Percentiles rank a stretch among this genome's conserved stretches.
Evolutionary conservation across 2,329 filamentous ascomycete species (phyloP).

Genomic region (Dothistroma septosporum): DNA sequence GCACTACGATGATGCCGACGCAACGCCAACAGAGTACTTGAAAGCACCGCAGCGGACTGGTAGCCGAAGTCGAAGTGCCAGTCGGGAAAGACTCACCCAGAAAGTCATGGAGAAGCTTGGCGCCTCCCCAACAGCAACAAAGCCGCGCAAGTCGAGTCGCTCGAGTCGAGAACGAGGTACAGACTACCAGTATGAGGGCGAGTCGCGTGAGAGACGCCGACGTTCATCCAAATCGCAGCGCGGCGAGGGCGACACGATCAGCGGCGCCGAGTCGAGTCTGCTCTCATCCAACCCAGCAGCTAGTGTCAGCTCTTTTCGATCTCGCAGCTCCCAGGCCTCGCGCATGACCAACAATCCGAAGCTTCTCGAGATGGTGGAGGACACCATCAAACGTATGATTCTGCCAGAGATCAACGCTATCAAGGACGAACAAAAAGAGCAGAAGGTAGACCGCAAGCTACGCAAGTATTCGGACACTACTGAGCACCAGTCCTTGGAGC

Average conservation of each 20-base stretch:
- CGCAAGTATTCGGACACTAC: constrained; percentile 62
- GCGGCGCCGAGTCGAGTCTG: constrained; percentile 59
- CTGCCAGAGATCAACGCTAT: constrained; percentile 86
- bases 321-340: constrained; percentile 57
- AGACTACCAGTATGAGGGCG: constrained; percentile 34
- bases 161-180: constrained; percentile 28
- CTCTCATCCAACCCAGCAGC: constrained; percentile 55
- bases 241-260: constrained; percentile 49
- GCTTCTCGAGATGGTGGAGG: constrained; percentile 84
- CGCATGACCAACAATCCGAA: constrained; percentile 92
- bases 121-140: constrained; percentile 37
- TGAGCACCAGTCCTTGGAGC: constrained; percentile 49
- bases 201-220: constrained; percentile 30
- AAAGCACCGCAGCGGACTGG: constrained; percentile 54
- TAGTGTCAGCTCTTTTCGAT: constrained; percentile 57
- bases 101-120: constrained; percentile 65
- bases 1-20: constrained; percentile 33
- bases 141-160: constrained; percentile 36
- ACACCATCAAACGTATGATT: constrained; percentile 84
- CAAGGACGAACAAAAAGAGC: constrained; percentile 67
- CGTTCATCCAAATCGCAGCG: constrained; percentile 46
- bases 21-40: constrained; percentile 41
- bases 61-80: constrained; percentile 57
- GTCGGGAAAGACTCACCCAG: constrained; percentile 63
- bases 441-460: constrained; percentile 66